These are phyloP conservation scores for Globisporangium paddicum DNA, from an alignment of 352 stramenopile species.

Conservation along the genomic window DNA sequence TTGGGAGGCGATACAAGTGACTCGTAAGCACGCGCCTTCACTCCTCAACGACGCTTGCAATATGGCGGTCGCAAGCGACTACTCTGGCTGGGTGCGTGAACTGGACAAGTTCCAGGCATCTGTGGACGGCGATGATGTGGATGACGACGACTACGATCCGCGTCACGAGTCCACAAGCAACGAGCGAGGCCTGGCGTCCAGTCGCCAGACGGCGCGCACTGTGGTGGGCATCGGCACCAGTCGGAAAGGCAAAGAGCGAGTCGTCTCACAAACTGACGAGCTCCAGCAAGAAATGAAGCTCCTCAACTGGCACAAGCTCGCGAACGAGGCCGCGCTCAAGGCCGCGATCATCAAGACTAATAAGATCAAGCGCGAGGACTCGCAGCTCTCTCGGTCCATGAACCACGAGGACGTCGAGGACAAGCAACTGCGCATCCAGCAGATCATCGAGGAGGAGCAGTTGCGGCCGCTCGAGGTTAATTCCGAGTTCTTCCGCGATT, in stretches of 20 bases:
- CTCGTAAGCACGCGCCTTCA: background rate
- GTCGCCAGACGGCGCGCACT: slow-evolving; percentile 4
- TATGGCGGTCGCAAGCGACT: slow-evolving; percentile 18
- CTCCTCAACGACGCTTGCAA: background rate
- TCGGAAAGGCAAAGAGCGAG: slow-evolving; percentile 11
- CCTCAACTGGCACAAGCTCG: slow-evolving; percentile 93
- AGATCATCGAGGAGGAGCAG: slow-evolving; percentile 91
- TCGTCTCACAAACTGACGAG: slow-evolving; percentile 69
- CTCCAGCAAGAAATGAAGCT: slow-evolving; percentile 91
- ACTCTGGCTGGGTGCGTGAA: slow-evolving; percentile 18
- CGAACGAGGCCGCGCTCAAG: slow-evolving; percentile 92
- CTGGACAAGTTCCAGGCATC: slow-evolving; percentile 14
- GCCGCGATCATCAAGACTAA: slow-evolving; percentile 87
- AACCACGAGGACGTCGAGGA: slow-evolving; percentile 67
- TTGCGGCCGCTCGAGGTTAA: slow-evolving; percentile 88
- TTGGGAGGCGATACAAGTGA: background rate
- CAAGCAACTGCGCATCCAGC: slow-evolving; percentile 84
- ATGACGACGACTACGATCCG: slow-evolving; percentile 4
- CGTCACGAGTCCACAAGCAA: slow-evolving; percentile 13
- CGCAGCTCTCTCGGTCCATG: slow-evolving; percentile 37
- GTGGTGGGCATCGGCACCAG: background rate
- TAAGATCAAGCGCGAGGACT: slow-evolving; percentile 78
- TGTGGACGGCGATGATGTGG: background rate
- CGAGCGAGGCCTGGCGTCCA: background rate
- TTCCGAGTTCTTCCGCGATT: slow-evolving; percentile 83